Evolutionary conservation across 2,329 filamentous ascomycete species (phyloP).

Genomic region (Fusarium concolor): DNA sequence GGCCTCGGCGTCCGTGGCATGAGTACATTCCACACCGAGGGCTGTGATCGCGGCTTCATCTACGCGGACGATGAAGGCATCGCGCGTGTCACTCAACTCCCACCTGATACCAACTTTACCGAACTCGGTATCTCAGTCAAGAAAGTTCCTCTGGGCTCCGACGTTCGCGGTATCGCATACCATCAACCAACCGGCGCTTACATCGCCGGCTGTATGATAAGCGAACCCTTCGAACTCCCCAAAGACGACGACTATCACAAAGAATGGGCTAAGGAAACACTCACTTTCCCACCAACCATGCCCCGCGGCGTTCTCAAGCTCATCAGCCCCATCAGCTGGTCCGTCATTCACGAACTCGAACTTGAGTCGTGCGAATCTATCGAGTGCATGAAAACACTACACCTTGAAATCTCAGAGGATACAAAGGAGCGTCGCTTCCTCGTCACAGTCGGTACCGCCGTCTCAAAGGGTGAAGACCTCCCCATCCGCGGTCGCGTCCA

Average conservation of each 20-base stretch:
- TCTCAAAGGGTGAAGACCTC: conserved; percentile 90
- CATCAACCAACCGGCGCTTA: conserved; percentile 81
- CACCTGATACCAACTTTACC: conserved; percentile 72
- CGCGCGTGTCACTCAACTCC: conserved; percentile 79
- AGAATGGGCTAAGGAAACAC: conserved; percentile 82
- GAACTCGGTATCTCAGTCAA: conserved; percentile 81
- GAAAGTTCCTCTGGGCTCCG: conserved; percentile 76
- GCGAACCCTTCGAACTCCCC: conserved; percentile 82
- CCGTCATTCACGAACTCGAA: conserved; percentile 78
- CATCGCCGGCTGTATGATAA: conserved; percentile 76
- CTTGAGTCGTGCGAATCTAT: conserved; percentile 81
- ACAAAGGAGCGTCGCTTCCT: conserved; percentile 88
- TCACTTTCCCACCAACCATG: conserved; percentile 71
- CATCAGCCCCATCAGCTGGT: conserved; percentile 80
- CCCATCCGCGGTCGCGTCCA: conserved; percentile 86
- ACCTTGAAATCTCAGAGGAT: conserved; percentile 89
- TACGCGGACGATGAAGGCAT: conserved; percentile 80
- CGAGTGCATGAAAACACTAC: conserved; percentile 84
- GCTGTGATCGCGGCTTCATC: conserved; percentile 84
- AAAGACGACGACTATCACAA: conserved; percentile 86
- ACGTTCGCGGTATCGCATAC: conserved; percentile 79
- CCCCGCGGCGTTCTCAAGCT: conserved; percentile 81
- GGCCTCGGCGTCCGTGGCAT: conserved; percentile 77
- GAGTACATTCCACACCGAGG: conserved; percentile 79
- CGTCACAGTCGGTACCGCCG: conserved; percentile 85